These are phyloP conservation scores for Globisporangium paddicum DNA, from an alignment of 352 stramenopile genomes.

Conservation along the genomic window DNA sequence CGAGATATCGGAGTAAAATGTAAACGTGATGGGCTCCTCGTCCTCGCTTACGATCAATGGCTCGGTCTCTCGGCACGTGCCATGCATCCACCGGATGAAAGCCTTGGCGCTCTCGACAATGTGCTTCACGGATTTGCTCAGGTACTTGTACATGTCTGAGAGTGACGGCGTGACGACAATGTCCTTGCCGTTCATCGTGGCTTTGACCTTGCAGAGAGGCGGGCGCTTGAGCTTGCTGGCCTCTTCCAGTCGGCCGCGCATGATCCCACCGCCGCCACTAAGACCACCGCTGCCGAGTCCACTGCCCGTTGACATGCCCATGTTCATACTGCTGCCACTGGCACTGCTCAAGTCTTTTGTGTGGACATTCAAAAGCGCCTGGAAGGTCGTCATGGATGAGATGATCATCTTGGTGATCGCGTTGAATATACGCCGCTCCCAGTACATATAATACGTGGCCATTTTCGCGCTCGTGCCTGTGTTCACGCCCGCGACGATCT, in stretches of 20 bases:
- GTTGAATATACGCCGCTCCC: conserved; percentile 96
- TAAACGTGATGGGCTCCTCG: conserved; percentile 93
- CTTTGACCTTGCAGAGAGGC: conserved; percentile 92
- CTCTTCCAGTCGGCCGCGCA: conserved; percentile 36
- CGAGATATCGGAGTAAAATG: conserved; percentile 94
- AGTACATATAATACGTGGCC: conserved; percentile 96
- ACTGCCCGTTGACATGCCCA: conserved; percentile 26
- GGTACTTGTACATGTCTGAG: conserved; percentile 95
- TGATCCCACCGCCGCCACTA: background rate
- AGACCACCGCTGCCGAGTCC: conserved; percentile 9
- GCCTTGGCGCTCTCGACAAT: conserved; percentile 93
- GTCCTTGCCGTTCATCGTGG: conserved; percentile 93
- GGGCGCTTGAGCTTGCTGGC: conserved; percentile 73
- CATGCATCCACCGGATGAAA: conserved; percentile 95
- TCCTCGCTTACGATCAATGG: conserved; percentile 89
- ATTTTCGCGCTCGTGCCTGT: conserved; percentile 88
- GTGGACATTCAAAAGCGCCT: conserved; percentile 88
- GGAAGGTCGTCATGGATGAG: conserved; percentile 92
- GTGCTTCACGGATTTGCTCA: conserved; percentile 93
- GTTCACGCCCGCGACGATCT: conserved; percentile 92
- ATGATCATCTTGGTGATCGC: conserved; percentile 97
- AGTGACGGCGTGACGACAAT: conserved; percentile 92
- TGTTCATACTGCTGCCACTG: conserved; percentile 1
- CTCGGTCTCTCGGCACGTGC: conserved; percentile 90
- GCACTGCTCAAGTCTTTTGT: conserved; percentile 77